phyloP scores from a whole-genome alignment of 139 green algal species.

The Chlamydomonas sp. region DNA sequence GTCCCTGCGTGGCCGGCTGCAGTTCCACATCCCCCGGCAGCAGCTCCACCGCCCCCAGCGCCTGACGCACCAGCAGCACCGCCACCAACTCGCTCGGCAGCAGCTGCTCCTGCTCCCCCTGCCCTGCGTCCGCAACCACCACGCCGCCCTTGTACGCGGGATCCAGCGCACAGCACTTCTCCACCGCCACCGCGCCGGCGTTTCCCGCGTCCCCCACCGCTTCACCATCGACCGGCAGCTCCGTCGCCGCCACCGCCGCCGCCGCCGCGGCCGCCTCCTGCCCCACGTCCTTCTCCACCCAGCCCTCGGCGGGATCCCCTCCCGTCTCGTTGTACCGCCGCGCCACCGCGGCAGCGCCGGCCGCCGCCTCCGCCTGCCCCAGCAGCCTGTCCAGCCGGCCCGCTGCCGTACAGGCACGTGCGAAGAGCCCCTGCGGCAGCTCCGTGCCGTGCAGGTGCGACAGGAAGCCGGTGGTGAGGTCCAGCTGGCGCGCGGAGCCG shows the following conservation, averaged over 20 bases:
- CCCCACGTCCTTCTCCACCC: neutral
- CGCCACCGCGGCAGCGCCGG: no score
- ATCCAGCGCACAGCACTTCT: neutral
- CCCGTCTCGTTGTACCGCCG: no score
- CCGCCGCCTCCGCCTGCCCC: neutral
- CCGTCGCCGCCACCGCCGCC: neutral
- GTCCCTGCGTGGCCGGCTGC: neutral
- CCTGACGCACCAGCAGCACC: conserved; percentile 13
- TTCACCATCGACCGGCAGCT: neutral
- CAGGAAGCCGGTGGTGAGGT: conserved; percentile 15
- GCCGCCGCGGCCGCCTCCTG: neutral
- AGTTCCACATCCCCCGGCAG: neutral
- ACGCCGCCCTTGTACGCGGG: neutral
- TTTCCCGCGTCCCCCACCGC: neutral
- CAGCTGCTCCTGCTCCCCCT: neutral
- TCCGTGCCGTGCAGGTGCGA: conserved; percentile 15
- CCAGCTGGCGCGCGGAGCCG: conserved; percentile 3
- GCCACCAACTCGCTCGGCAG: conserved; percentile 28
- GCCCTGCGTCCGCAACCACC: neutral
- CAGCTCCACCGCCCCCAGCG: conserved; percentile 4
- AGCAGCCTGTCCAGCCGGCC: conserved; percentile 1
- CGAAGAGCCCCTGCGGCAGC: conserved; percentile 1
- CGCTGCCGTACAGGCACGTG: neutral
- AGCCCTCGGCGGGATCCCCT: no score
- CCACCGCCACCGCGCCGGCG: neutral